Base-by-base conservation (phyloP, 768 basidiomycete species). In the Russula abietina region DNA sequence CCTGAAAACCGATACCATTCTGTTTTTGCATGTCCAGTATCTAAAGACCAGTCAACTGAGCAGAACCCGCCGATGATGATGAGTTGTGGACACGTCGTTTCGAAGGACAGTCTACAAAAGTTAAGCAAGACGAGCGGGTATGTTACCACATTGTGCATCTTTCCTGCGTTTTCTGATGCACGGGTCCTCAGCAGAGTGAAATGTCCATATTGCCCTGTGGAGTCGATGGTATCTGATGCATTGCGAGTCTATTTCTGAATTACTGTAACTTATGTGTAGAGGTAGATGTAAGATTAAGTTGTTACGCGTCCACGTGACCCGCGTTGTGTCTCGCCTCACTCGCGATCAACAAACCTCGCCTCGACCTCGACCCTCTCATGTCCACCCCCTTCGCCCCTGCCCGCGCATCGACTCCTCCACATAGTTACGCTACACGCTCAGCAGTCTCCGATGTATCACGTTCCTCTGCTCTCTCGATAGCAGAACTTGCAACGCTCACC, bases 31-130 rank as follows among this genome's bases (percentile, higher is more conserved):
- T 99, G 97, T 73, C 92, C 97, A 0, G 97, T 99, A 24, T 96
- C 93, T 10, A 98, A 98, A 75, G 96, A 98, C 70, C 96, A 97
- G 75, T 87, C 93, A 26, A 95, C 91, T 4, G 89, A 92, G 57
- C 74, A 81, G 61, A 99, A 99, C 72, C 97, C 94, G 10, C 96
- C 97, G 0, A 97, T 97, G 93, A 95, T 98, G 90, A 88, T 99
- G 80, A 76, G 78, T 4, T 98, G 97, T 72, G 97, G 96, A 2
- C 97, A 99, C 74, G 94, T 97, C 41, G 87, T 99, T 50, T 88
- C 92, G 2, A 89, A 89, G 71, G 96, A 98, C 70, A 96, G 91
- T 73, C 76, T 98, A 66, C 84, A 85, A 66, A 92, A 94, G 73
- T 77, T 99, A 51, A 88, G 89, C 72, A 98, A 96, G 76, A 81